Conservation (phyloP, 1,139 yeast species). For the Debaryomyces fabryi region DNA sequence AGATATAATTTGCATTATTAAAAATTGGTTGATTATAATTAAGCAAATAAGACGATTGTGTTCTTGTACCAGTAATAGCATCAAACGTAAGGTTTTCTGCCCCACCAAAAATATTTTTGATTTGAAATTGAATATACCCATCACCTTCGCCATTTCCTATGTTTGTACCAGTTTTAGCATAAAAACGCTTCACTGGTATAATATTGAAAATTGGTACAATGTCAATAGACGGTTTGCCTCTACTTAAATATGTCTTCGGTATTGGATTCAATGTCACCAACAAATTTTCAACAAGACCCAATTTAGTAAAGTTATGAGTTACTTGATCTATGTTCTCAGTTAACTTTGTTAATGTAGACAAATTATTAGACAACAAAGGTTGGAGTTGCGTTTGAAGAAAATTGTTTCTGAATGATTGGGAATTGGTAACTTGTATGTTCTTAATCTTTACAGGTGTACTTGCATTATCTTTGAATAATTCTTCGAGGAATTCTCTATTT, state of each 20-base stretch:
- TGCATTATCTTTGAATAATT: slow-evolving; percentile 43
- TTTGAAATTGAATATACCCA: slow-evolving; percentile 78
- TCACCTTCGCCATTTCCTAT: slow-evolving; percentile 96
- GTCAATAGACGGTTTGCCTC: slow-evolving; percentile 31
- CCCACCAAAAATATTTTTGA: slow-evolving; percentile 83
- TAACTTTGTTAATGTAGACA: slow-evolving; percentile 39
- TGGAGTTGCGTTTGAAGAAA: slow-evolving; percentile 57
- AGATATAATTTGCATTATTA: slow-evolving; percentile 53
- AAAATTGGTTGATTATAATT: slow-evolving; percentile 65
- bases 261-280: slow-evolving; percentile 41
- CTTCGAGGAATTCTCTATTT: slow-evolving; percentile 41
- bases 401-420: slow-evolving; percentile 50
- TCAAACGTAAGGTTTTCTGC: slow-evolving; percentile 80
- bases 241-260: slow-evolving; percentile 19
- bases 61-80: slow-evolving; percentile 78
- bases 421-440: slow-evolving; percentile 58
- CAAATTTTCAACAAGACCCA: slow-evolving; percentile 50
- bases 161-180: slow-evolving; percentile 89
- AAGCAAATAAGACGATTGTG: slow-evolving; percentile 69
- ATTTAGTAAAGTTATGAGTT: slow-evolving; percentile 41
- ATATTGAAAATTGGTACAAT: slow-evolving; percentile 60
- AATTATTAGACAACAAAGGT: slow-evolving; percentile 48
- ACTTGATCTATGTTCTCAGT: slow-evolving; percentile 45
- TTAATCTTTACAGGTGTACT: slow-evolving; percentile 48
- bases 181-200: slow-evolving; percentile 64